A percentile compares a stretch with the other conserved stretches of the same genome.
Evolutionary conservation across 2,329 filamentous ascomycete species (phyloP).

Genomic region (Aureobasidium sp.): DNA sequence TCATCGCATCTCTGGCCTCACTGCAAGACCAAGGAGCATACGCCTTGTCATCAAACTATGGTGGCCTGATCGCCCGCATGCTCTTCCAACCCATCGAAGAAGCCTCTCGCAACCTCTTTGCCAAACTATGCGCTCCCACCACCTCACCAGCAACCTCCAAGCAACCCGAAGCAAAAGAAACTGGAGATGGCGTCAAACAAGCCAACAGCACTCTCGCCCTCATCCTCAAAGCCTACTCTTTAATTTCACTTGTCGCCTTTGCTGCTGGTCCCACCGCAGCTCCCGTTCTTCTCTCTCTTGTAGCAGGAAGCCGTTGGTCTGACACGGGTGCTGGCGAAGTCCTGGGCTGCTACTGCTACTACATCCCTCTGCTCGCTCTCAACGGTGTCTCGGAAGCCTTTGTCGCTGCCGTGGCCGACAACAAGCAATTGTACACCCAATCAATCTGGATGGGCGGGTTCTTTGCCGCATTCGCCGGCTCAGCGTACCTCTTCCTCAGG

Average conservation of each 20-base stretch:
- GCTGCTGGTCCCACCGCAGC: constrained; percentile 69
- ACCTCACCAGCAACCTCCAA: not conserved
- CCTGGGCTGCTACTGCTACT: constrained; percentile 78
- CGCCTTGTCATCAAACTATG: constrained; percentile 86
- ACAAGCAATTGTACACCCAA: constrained; percentile 67
- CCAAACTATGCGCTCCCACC: constrained; percentile 57
- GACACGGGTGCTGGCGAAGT: constrained; percentile 65
- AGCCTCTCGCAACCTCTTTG: constrained; percentile 83
- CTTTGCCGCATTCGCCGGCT: constrained; percentile 65
- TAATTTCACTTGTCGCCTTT: constrained; percentile 63
- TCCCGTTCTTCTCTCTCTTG: constrained; percentile 62
- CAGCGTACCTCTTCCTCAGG: constrained; percentile 69
- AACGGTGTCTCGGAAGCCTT: constrained; percentile 93
- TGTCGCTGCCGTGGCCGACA: constrained; percentile 75
- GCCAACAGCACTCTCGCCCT: constrained; percentile 46
- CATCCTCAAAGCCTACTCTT: constrained; percentile 64
- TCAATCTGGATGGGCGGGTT: constrained; percentile 79
- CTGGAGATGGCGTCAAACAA: not conserved
- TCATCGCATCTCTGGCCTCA: constrained; percentile 71
- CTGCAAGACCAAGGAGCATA: constrained; percentile 83
- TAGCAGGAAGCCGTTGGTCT: constrained; percentile 74
- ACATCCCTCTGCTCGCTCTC: constrained; percentile 83
- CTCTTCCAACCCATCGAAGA: constrained; percentile 95
- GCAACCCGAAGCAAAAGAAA: not conserved
- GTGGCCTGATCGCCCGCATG: constrained; percentile 77